These are phyloP conservation scores for Thalassiosira hispida DNA, from an alignment of 352 stramenopile species.

Conservation along the genomic window DNA sequence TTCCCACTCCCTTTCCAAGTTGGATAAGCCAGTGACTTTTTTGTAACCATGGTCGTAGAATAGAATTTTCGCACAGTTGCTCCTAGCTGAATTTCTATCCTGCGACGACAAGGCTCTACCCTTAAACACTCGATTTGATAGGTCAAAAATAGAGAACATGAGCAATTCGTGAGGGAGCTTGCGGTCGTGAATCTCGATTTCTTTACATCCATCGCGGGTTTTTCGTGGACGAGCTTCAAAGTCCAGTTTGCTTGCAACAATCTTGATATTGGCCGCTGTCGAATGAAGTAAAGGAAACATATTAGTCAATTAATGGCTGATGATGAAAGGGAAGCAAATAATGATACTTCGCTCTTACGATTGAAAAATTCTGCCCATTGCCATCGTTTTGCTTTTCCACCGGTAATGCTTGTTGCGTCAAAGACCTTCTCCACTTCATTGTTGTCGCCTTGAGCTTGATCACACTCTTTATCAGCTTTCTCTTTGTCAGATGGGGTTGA, in stretches of 20 bases:
- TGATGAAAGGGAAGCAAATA: too few relatives aligned
- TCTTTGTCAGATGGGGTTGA: neutral
- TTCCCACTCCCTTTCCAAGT: neutral
- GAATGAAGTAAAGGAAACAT: too few relatives aligned
- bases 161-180: neutral
- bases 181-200: neutral
- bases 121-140: slow-evolving; percentile 2
- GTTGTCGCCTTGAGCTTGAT: too few relatives aligned
- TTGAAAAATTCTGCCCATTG: neutral
- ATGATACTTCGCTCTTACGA: too few relatives aligned
- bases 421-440: too few relatives aligned
- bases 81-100: neutral
- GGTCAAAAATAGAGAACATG: slow-evolving; percentile 8
- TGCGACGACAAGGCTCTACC: neutral
- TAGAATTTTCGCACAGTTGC: neutral
- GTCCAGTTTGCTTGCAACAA: neutral
- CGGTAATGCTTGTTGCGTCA: too few relatives aligned
- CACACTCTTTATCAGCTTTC: neutral
- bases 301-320: too few relatives aligned
- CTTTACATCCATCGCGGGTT: neutral
- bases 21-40: neutral
- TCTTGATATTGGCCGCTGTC: neutral
- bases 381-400: neutral
- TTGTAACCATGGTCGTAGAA: slow-evolving; percentile 11
- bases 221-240: slow-evolving; percentile 2